Evolutionary conservation across 2,329 filamentous ascomycete species (phyloP).

Genomic region (Scytalidium sp.): DNA sequence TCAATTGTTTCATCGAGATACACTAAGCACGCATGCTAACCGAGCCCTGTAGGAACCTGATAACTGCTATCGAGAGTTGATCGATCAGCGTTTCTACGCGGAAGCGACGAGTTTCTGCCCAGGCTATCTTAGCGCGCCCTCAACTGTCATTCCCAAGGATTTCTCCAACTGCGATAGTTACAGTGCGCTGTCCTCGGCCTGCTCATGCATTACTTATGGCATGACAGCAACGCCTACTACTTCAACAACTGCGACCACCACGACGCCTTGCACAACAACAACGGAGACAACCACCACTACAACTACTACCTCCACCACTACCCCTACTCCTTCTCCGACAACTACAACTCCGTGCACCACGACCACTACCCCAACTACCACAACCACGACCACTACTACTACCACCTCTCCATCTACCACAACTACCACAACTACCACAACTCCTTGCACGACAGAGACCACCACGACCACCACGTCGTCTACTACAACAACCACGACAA

Average conservation of each 20-base stretch:
- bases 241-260: slow-evolving; percentile 8
- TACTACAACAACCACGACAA: no score
- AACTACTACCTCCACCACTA: slow-evolving; percentile 6
- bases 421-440: background rate
- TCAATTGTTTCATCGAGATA: no score
- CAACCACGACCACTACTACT: no score
- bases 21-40: background rate
- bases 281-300: slow-evolving; percentile 2
- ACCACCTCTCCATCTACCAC: background rate
- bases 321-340: slow-evolving; percentile 7
- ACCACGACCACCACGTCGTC: no score
- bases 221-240: slow-evolving; percentile 19
- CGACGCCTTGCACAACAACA: slow-evolving; percentile 8
- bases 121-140: slow-evolving; percentile 28
- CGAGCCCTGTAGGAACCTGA: slow-evolving; percentile 15
- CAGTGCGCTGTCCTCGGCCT: slow-evolving; percentile 29
- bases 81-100: slow-evolving; percentile 28
- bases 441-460: background rate
- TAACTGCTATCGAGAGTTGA: slow-evolving; percentile 35
- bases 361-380: no score
- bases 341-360: background rate
- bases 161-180: slow-evolving; percentile 28
- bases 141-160: slow-evolving; percentile 29
- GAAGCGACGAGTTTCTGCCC: slow-evolving; percentile 30
- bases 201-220: slow-evolving; percentile 36